These are phyloP conservation scores for Paecilomyces sp. DNA, from an alignment of 2,329 filamentous ascomycete species.

Conservation along the genomic window DNA sequence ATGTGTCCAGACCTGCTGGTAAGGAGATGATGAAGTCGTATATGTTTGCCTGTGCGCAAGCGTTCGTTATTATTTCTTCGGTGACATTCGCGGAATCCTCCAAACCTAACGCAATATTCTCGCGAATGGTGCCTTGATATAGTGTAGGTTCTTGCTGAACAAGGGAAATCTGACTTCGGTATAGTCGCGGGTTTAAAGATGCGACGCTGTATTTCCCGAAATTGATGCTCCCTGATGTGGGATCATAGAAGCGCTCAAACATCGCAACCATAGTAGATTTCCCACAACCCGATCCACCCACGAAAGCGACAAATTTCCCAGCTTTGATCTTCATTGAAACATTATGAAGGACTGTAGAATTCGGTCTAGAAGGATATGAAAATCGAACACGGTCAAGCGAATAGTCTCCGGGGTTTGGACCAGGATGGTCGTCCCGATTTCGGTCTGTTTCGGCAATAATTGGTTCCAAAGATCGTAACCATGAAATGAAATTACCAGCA, in stretches of 20 bases:
- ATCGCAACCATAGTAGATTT: constrained; percentile 61
- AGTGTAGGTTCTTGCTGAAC: constrained; percentile 66
- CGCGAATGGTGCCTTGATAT: constrained; percentile 59
- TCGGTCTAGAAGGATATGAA: constrained; percentile 14
- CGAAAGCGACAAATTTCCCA: constrained; percentile 47
- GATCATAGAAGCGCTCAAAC: constrained; percentile 59
- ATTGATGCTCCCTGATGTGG: constrained; percentile 55
- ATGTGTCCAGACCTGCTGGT: constrained; percentile 18
- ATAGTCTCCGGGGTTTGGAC: constrained; percentile 19
- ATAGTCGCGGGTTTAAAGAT: constrained; percentile 51
- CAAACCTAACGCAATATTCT: constrained; percentile 57
- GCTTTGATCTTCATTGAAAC: constrained; percentile 26
- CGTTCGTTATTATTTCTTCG: constrained; percentile 10
- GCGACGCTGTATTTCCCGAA: constrained; percentile 56
- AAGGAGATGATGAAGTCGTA: constrained; percentile 20
- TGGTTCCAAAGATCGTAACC: neutral
- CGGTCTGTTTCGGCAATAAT: neutral
- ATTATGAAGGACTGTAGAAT: constrained; percentile 10
- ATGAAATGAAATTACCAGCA: neutral
- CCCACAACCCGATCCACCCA: constrained; percentile 49
- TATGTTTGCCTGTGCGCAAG: constrained; percentile 20
- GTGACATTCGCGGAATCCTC: constrained; percentile 18
- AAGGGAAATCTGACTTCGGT: constrained; percentile 57
- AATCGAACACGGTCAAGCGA: constrained; percentile 36
- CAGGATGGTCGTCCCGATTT: constrained; percentile 5